Percentiles rank a stretch among this genome's conserved stretches.
Evolutionary conservation across 257 asterid genomes (phyloP).

Genomic region (Verbascum thapsus): DNA sequence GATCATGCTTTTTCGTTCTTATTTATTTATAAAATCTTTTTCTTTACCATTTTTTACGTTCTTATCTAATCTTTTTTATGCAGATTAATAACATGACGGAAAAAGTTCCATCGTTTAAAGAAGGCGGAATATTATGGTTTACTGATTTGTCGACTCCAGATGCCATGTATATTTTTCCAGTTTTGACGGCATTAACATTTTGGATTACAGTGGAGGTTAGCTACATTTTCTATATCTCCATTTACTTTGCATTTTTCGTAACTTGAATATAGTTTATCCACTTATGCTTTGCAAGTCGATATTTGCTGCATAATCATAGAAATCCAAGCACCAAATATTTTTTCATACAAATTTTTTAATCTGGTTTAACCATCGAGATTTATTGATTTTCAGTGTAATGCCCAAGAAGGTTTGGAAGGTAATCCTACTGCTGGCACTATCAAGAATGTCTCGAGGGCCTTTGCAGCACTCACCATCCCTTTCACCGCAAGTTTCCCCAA

Average conservation of each 20-base stretch:
- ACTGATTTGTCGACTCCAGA: slow-evolving; percentile 91
- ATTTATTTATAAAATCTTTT: slow-evolving; percentile 15
- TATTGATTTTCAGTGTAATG: slow-evolving; percentile 57
- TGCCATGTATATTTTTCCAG: slow-evolving; percentile 68
- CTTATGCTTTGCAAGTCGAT: not conserved
- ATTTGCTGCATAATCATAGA: not conserved
- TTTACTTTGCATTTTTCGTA: slow-evolving; percentile 1
- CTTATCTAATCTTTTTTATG: slow-evolving; percentile 25
- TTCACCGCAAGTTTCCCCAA: slow-evolving; percentile 72
- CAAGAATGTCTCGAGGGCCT: slow-evolving; percentile 72
- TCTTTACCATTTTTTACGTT: slow-evolving; percentile 3
- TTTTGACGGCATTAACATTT: slow-evolving; percentile 86
- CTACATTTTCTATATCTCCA: slow-evolving; percentile 19
- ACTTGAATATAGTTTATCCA: not conserved
- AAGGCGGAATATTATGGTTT: slow-evolving; percentile 92
- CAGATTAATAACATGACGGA: slow-evolving; percentile 84
- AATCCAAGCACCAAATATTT: too few species aligned
- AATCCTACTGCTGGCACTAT: slow-evolving; percentile 62
- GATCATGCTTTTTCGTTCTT: slow-evolving; percentile 33
- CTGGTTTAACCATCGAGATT: slow-evolving; percentile 22
- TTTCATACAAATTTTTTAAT: not conserved
- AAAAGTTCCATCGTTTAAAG: slow-evolving; percentile 83
- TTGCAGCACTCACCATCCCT: slow-evolving; percentile 75
- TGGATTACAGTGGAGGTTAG: slow-evolving; percentile 94
- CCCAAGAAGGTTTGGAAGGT: slow-evolving; percentile 95